Conservation (phyloP, 2,329 filamentous ascomycete species). For the Aspergillus neoniger region DNA sequence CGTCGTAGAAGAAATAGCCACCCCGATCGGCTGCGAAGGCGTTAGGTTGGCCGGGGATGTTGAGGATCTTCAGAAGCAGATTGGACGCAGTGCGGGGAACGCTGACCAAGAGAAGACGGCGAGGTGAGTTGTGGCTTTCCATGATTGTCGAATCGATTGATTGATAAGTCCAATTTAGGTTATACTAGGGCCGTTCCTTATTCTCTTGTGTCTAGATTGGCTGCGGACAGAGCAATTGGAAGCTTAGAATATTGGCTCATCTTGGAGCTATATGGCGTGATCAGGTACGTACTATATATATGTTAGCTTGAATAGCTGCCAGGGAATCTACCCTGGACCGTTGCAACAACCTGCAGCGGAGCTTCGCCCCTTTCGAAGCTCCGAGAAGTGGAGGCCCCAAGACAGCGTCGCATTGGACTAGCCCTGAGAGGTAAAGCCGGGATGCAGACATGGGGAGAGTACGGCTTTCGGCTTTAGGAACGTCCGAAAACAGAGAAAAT, state of each 20-base stretch:
- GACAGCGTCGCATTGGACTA: neutral
- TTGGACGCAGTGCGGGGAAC: constrained; percentile 38
- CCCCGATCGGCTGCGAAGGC: constrained; percentile 21
- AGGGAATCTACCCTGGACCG: neutral
- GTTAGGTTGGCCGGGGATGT: constrained; percentile 31
- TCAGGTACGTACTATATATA: neutral
- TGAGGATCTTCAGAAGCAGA: constrained; percentile 34
- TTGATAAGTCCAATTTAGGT: neutral
- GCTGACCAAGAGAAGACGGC: constrained; percentile 28
- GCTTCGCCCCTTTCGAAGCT: neutral
- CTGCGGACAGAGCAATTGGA: neutral
- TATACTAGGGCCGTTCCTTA: neutral
- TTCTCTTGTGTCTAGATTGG: neutral
- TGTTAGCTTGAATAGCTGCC: no score
- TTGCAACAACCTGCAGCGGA: neutral
- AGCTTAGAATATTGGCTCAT: neutral
- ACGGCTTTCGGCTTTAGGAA: neutral
- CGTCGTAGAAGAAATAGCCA: constrained; percentile 34
- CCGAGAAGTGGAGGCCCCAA: neutral
- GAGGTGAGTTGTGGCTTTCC: neutral
- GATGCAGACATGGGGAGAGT: neutral
- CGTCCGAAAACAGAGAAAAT: neutral
- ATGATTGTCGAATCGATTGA: neutral
- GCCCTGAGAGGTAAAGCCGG: neutral
- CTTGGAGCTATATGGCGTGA: neutral